These are phyloP conservation scores for Ophiostoma ips DNA, from an alignment of 2,329 filamentous ascomycete genomes.

Conservation along the genomic window DNA sequence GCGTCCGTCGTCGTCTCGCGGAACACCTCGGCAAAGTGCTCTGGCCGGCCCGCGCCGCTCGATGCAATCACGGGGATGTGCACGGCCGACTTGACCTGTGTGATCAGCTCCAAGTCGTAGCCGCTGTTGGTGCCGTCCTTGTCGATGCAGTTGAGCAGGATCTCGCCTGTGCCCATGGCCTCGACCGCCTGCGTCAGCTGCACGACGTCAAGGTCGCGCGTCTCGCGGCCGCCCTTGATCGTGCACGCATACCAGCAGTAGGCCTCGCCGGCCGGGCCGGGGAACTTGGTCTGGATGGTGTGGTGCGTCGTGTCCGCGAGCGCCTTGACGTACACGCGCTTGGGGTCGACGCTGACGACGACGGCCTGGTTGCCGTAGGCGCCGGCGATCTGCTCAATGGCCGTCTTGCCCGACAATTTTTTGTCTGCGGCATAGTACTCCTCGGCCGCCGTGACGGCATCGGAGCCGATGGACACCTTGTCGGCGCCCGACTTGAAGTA, in stretches of 20 bases:
- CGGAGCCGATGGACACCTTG: conserved; percentile 93
- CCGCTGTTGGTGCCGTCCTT: conserved; percentile 88
- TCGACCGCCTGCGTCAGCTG: conserved; percentile 82
- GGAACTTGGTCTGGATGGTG: conserved; percentile 54
- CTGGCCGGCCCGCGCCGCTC: conserved; percentile 77
- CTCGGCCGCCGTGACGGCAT: conserved; percentile 85
- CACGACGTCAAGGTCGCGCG: conserved; percentile 82
- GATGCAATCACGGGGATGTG: conserved; percentile 92
- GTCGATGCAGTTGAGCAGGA: conserved; percentile 95
- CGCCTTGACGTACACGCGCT: conserved; percentile 71
- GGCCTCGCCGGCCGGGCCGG: conserved; percentile 61
- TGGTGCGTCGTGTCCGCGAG: conserved; percentile 57
- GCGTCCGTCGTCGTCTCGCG: conserved; percentile 75
- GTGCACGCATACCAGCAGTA: conserved; percentile 98
- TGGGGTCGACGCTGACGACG: conserved; percentile 88
- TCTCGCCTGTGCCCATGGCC: conserved; percentile 89
- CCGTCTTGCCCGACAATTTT: conserved; percentile 63
- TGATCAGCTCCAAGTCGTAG: conserved; percentile 85
- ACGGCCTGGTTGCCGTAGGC: conserved; percentile 96
- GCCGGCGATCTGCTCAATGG: conserved; percentile 86
- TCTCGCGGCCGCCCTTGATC: conserved; percentile 87
- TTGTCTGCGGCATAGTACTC: conserved; percentile 65
- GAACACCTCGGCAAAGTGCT: conserved; percentile 86
- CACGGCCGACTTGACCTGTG: conserved; percentile 73
- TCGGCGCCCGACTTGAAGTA: conserved; percentile 97